Evolutionary conservation across 257 asterid genomes (phyloP).

Genomic region (Asclepias syriaca): DNA sequence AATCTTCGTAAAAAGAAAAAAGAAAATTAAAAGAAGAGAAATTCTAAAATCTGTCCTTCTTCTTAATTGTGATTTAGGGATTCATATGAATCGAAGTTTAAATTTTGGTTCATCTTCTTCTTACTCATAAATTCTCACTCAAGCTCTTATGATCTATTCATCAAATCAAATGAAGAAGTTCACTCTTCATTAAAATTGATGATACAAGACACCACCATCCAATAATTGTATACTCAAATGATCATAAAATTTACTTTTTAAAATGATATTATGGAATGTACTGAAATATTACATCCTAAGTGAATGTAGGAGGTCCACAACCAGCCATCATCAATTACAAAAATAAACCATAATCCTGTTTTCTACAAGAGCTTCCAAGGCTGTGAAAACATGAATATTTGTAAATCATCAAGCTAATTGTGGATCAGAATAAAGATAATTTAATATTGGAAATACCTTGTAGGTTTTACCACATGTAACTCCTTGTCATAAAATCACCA

Average conservation of each 20-base stretch:
- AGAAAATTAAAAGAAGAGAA: too few species aligned
- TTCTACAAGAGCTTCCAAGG: conserved; percentile 74
- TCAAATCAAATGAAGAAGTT: too few species aligned
- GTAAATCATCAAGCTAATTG: conserved; percentile 1
- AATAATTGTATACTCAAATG: not conserved
- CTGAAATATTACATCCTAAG: not conserved
- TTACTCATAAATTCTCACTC: too few species aligned
- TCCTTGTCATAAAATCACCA: conserved; percentile 75
- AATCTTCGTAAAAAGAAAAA: too few species aligned
- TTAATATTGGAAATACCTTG: conserved; percentile 40
- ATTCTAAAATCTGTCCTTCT: too few species aligned
- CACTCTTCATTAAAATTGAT: too few species aligned
- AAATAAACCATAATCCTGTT: conserved; percentile 80
- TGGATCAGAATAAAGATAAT: not conserved
- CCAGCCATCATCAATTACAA: conserved; percentile 75
- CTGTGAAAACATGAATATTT: conserved; percentile 27
- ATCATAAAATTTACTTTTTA: not conserved
- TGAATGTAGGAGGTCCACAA: not conserved
- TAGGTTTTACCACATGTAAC: conserved; percentile 64
- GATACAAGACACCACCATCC: not conserved
- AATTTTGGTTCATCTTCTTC: too few species aligned
- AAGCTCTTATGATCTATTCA: too few species aligned
- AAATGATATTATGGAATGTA: not conserved
- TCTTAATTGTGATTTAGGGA: too few species aligned
- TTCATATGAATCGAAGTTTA: too few species aligned